Percentiles rank a stretch among this genome's conserved stretches.
Conservation (phyloP, 495 filamentous ascomycete species). For the Rhypophila decipiens region DNA sequence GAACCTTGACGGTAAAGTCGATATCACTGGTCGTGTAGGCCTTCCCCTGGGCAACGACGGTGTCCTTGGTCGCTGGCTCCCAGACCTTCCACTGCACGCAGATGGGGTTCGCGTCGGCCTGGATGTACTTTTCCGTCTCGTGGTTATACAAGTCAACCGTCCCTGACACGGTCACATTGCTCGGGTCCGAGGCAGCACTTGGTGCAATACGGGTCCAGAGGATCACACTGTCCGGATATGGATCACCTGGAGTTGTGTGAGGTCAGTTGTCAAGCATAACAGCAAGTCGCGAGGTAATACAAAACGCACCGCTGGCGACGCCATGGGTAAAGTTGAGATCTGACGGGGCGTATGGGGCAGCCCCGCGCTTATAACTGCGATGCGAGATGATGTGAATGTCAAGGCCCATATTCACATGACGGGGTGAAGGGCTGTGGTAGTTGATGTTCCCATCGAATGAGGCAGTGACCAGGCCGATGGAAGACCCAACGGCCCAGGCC, state of each 20-base stretch:
- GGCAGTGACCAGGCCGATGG: conserved; percentile 1
- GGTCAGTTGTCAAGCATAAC: no score
- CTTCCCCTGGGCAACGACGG: conserved; percentile 38
- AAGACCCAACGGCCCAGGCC: neutral
- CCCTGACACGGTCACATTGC: conserved; percentile 49
- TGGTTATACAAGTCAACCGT: conserved; percentile 52
- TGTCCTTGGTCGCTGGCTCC: conserved; percentile 22
- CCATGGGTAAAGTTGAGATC: conserved; percentile 19
- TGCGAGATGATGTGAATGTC: conserved; percentile 37
- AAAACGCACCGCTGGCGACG: no score
- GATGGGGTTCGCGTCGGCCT: conserved; percentile 47
- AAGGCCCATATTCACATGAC: conserved; percentile 45
- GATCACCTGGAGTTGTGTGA: conserved; percentile 62
- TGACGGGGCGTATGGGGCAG: conserved; percentile 46
- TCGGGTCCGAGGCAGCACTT: conserved; percentile 41
- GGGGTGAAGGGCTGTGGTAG: conserved; percentile 52
- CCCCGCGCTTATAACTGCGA: conserved; percentile 42
- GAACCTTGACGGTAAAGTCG: conserved; percentile 58
- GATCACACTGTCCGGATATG: conserved; percentile 55
- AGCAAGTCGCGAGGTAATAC: no score
- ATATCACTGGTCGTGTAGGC: conserved; percentile 58
- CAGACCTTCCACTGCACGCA: conserved; percentile 49
- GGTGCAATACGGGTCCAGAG: conserved; percentile 59
- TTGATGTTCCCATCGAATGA: conserved; percentile 47
- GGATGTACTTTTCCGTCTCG: conserved; percentile 44